Evolutionary conservation across 768 basidiomycete species (phyloP).

Genomic region (Gymnopilus junonius): DNA sequence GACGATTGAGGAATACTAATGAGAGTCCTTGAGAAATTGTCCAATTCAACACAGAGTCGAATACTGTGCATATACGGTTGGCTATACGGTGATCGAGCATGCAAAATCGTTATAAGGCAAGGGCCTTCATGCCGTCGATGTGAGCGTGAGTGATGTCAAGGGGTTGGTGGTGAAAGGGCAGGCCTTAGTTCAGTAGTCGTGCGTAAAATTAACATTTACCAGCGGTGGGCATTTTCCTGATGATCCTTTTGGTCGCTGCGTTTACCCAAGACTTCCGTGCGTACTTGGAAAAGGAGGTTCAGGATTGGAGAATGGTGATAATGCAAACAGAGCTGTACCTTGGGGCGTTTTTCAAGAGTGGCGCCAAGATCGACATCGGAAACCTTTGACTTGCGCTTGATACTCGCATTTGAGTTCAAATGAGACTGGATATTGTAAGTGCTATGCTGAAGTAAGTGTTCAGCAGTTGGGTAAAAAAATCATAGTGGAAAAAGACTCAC

Average conservation of each 20-base stretch:
- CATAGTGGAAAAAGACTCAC: slow-evolving; percentile 22
- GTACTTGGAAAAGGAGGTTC: slow-evolving; percentile 12
- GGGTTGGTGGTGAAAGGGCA: too few relatives aligned
- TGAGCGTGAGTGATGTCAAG: too few relatives aligned
- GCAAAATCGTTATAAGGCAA: too few relatives aligned
- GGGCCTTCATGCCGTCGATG: too few relatives aligned
- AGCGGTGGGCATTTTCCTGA: background rate
- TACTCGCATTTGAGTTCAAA: slow-evolving; percentile 29
- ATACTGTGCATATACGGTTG: too few relatives aligned
- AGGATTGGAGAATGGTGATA: background rate
- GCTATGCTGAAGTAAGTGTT: slow-evolving; percentile 3
- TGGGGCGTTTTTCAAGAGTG: slow-evolving; percentile 42
- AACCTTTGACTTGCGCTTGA: slow-evolving; percentile 40
- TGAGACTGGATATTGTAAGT: background rate
- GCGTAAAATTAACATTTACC: background rate
- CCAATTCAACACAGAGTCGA: background rate
- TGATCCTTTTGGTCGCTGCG: background rate
- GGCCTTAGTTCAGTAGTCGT: too few relatives aligned
- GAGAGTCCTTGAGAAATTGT: too few relatives aligned
- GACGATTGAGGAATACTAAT: background rate
- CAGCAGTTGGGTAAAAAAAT: background rate
- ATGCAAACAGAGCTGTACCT: slow-evolving; percentile 25
- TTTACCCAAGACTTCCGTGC: slow-evolving; percentile 22
- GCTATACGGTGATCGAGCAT: too few relatives aligned
- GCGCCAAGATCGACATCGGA: slow-evolving; percentile 24